Conservation (phyloP, 345 rosid species). For the Atalantia buxifolia region DNA sequence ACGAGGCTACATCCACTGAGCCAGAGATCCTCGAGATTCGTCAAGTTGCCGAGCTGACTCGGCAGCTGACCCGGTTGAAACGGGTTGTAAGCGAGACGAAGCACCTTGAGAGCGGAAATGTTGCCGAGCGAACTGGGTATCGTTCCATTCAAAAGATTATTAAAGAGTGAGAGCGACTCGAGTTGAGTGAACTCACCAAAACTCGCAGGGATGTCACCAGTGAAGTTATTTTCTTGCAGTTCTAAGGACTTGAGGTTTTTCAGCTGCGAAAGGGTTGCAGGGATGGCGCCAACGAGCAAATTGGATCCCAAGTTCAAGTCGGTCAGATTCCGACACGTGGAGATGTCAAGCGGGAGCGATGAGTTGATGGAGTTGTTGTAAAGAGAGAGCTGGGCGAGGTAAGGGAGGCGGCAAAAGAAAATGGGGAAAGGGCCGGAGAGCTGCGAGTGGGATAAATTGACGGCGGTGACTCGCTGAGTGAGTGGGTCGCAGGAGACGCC, state of each 20-base stretch:
- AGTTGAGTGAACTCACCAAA: conserved; percentile 51
- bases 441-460: conserved; percentile 45
- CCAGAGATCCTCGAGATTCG: conserved; percentile 58
- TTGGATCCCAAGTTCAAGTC: conserved; percentile 43
- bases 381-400: conserved; percentile 44
- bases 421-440: conserved; percentile 78
- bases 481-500: conserved; percentile 58
- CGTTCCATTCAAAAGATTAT: conserved; percentile 51
- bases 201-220: conserved; percentile 51
- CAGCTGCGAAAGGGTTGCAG: conserved; percentile 49
- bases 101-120: conserved; percentile 48
- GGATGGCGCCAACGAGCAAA: conserved; percentile 49
- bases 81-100: conserved; percentile 58
- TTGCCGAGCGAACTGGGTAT: conserved; percentile 59
- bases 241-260: conserved; percentile 39
- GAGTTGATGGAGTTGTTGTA: conserved; percentile 55
- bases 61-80: conserved; percentile 52
- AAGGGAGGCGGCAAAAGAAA: conserved; percentile 68
- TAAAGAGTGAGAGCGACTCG: conserved; percentile 44
- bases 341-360: conserved; percentile 47
- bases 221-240: conserved; percentile 55
- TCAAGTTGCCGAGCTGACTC: conserved; percentile 47
- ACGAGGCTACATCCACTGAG: conserved; percentile 44
- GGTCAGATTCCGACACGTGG: conserved; percentile 45
- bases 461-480: conserved; percentile 40